Evolutionary conservation across 2,329 filamentous ascomycete genomes (phyloP).

Genomic region (Fusarium sp.): DNA sequence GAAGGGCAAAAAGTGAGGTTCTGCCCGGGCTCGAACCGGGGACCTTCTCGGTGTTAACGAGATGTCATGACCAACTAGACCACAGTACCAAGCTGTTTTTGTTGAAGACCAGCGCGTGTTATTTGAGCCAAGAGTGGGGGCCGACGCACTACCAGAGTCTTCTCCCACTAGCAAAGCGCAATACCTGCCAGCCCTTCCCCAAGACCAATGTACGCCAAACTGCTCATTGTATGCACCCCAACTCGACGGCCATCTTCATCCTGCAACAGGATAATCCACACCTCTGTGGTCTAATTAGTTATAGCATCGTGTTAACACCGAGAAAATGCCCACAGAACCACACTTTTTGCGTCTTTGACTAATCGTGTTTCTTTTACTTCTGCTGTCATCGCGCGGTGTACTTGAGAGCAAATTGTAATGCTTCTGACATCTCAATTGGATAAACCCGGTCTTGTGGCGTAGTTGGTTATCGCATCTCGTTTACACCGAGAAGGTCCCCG

Average conservation of each 20-base stretch:
- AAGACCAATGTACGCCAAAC: background rate
- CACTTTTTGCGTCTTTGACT: constrained; percentile 3
- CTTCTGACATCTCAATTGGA: background rate
- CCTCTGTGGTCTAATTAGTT: too few relatives aligned
- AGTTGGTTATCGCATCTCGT: constrained; percentile 43
- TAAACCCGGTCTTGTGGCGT: constrained; percentile 38
- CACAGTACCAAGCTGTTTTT: background rate
- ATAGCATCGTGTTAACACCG: constrained; percentile 42
- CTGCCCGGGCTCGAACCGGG: background rate
- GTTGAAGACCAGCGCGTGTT: background rate
- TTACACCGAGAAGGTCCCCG: constrained; percentile 45
- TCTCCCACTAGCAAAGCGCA: background rate
- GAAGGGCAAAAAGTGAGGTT: background rate
- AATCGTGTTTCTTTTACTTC: background rate
- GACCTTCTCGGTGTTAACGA: background rate
- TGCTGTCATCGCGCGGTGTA: background rate
- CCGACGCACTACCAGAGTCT: background rate
- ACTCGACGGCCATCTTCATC: background rate
- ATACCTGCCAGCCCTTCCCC: background rate
- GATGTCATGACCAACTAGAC: background rate
- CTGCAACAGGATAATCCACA: background rate
- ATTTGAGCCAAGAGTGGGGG: fast-evolving
- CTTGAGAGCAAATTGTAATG: fast-evolving
- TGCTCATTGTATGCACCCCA: background rate
- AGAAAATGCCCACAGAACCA: constrained; percentile 41